Conservation (phyloP, 73 alveolate genomes). For the Tetrahymena malaccensis region DNA sequence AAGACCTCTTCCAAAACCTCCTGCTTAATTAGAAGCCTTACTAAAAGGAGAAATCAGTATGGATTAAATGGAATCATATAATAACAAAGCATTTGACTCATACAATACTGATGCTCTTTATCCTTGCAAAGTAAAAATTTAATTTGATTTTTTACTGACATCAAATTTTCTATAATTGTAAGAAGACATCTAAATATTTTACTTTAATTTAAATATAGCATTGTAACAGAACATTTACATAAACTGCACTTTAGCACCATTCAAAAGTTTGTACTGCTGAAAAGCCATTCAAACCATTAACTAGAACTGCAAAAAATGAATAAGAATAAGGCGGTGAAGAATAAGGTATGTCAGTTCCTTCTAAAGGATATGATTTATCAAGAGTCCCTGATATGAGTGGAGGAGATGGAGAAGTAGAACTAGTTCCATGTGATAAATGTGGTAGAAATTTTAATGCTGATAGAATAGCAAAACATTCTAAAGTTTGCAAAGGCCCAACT, state of each 20-base stretch:
- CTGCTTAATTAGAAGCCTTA: slow-evolving; percentile 1
- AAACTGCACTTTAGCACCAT: neutral
- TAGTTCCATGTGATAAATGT: slow-evolving; percentile 63
- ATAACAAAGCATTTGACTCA: neutral
- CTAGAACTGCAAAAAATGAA: slow-evolving; percentile 1
- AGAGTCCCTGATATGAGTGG: neutral
- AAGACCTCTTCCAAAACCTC: slow-evolving; percentile 50
- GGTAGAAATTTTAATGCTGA: slow-evolving; percentile 73
- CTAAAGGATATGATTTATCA: neutral
- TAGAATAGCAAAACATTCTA: slow-evolving; percentile 58
- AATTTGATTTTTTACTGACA: neutral
- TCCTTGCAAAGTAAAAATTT: neutral
- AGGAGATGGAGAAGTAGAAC: neutral
- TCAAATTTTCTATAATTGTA: neutral
- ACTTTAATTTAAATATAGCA: neutral
- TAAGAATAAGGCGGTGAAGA: slow-evolving; percentile 11
- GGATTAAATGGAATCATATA: neutral
- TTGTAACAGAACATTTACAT: neutral
- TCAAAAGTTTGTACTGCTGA: neutral
- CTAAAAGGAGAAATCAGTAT: neutral
- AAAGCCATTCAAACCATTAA: neutral
- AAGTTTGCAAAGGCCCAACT: slow-evolving; percentile 29
- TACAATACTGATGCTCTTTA: neutral
- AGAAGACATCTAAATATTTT: neutral
- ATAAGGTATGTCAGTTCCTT: neutral